Base-by-base conservation (phyloP, 257 asterid genomes). In the Fraxinus quadrangulata region DNA sequence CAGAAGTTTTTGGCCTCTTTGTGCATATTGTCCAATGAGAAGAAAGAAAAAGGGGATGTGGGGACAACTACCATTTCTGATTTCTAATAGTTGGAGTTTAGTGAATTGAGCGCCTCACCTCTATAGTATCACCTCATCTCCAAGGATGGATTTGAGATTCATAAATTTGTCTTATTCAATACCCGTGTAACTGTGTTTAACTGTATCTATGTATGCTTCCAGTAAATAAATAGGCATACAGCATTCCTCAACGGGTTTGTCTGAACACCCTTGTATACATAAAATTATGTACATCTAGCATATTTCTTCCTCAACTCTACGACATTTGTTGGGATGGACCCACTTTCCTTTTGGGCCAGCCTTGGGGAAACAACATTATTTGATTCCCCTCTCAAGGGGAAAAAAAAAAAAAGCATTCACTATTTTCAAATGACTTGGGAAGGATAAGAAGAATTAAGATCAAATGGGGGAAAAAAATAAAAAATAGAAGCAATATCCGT, bases 111-210 rank as follows among this genome's bases (percentile, higher is more conserved):
- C 9, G 19, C 63, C 24, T 54, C 65, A 54, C 63, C 63, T 51
- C 61, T 51, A 51, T 61, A 1, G 16, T 23, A 23, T 61, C 67
- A 61, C 33, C 68, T 61, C 69, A 63, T 63, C 34, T 63, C 69
- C 69, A 63, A 63, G 69, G 33, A 63, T 10, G 34, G 34, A 63
- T 63, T 63, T 63, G 12, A 63, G 69, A 63, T 63, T 11, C 69
- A n/a, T 23, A 23, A 63, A 3, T 63, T 26, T 63, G 69, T 3
- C 69, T 4, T 63, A 63, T 63, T 6, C 67, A 59, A 9, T 63
- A 7, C 14, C n/a, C n/a, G n/a, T n/a, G n/a, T n/a, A n/a, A n/a
- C 31, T 6, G 67, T 59, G 34, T 21, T 59, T 59, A 59, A 59
- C 67, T 7, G 63, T 54, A 21, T 59, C 67, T 59, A n/a, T 56